Percentiles rank a stretch among this genome's conserved stretches.
Conservation (phyloP, 2,329 filamentous ascomycete species). For the Nemania sp. region DNA sequence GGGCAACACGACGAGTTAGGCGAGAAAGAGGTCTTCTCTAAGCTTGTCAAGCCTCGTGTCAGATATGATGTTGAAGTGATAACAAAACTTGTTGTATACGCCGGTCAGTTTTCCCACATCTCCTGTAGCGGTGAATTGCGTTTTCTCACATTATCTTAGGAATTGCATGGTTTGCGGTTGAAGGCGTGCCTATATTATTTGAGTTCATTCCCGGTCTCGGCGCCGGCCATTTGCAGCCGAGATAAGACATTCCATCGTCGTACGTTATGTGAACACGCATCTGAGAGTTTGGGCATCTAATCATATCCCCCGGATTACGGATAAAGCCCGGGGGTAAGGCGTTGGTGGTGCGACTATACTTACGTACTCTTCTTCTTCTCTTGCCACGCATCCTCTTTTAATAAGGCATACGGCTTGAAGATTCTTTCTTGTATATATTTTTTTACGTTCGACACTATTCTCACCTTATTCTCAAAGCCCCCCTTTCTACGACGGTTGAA, state of each 20-base stretch:
- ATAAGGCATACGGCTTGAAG: constrained; percentile 13
- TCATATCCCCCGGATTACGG: constrained; percentile 27
- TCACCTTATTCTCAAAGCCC: constrained; percentile 5
- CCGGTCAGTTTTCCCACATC: constrained; percentile 68
- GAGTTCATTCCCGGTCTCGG: constrained; percentile 57
- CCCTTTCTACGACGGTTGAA: constrained; percentile 1
- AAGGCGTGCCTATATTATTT: constrained; percentile 57
- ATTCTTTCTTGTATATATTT: constrained; percentile 38
- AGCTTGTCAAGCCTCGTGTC: constrained; percentile 86
- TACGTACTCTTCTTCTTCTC: constrained; percentile 22
- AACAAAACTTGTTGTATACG: constrained; percentile 94
- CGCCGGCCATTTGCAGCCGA: constrained; percentile 46
- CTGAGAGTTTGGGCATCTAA: constrained; percentile 33
- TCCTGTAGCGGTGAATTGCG: not conserved
- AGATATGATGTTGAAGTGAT: constrained; percentile 99
- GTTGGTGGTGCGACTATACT: constrained; percentile 31
- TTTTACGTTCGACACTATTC: constrained; percentile 28
- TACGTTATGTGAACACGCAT: constrained; percentile 33
- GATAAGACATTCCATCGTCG: constrained; percentile 34
- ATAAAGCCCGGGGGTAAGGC: constrained; percentile 33
- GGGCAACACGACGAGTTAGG: constrained; percentile 66
- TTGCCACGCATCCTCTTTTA: constrained; percentile 8
- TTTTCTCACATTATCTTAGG: constrained; percentile 40
- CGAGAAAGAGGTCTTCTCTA: constrained; percentile 85
- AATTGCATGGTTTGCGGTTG: constrained; percentile 55